Percentiles rank a stretch among this genome's conserved stretches.
Evolutionary conservation across 2,329 filamentous ascomycete genomes (phyloP).

Genomic region (Arthroderma sp.): DNA sequence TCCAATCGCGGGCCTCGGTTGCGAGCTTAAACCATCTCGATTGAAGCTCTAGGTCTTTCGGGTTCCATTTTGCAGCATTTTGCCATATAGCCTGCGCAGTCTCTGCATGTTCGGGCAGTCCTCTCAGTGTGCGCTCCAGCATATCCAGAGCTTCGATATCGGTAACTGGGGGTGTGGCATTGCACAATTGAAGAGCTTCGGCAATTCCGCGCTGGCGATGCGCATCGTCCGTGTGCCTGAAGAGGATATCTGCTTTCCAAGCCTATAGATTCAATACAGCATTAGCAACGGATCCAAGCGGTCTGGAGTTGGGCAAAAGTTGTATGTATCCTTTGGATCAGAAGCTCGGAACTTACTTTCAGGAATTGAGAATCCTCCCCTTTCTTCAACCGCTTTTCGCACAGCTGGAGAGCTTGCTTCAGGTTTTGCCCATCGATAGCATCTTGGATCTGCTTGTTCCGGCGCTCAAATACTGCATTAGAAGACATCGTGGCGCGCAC

Average conservation of each 20-base stretch:
- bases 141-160: conserved; percentile 34
- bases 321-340: too few relatives aligned
- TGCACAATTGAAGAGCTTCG: conserved; percentile 32
- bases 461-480: conserved; percentile 30
- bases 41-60: conserved; percentile 32
- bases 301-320: too few relatives aligned
- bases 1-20: conserved; percentile 31
- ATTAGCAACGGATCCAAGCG: too few relatives aligned
- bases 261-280: conserved; percentile 17
- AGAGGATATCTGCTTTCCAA: conserved; percentile 32
- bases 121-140: conserved; percentile 28
- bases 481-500: conserved; percentile 18
- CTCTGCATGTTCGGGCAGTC: conserved; percentile 22
- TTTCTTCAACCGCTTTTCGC: conserved; percentile 44
- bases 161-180: conserved; percentile 28
- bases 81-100: conserved; percentile 32
- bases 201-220: conserved; percentile 30
- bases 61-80: conserved; percentile 32
- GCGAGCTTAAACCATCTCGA: conserved; percentile 33
- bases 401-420: conserved; percentile 37
- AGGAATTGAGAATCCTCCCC: conserved; percentile 33
- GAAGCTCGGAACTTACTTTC: conserved; percentile 17
- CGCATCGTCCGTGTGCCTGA: conserved; percentile 27
- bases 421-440: conserved; percentile 35
- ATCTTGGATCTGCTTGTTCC: conserved; percentile 38